Evolutionary conservation across 164 flowering plant species (phyloP), one percentile per base, ranked within the genome.

Genomic region (Vitis rotundifolia): DNA sequence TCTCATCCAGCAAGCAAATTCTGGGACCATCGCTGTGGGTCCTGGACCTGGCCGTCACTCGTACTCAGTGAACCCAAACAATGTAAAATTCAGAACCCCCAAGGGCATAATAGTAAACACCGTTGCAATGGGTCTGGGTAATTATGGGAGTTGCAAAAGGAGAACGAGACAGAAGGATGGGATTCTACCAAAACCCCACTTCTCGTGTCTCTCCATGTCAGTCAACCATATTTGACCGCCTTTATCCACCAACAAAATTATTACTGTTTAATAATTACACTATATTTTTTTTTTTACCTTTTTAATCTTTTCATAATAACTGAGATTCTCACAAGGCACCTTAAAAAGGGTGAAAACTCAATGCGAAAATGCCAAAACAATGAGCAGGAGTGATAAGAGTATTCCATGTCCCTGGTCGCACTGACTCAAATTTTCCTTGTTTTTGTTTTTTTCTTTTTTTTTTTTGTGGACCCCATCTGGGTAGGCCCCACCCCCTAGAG

Each of bases 221-320:
- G 78, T 75, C 78, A 75, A 75, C 67, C 49, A 8, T 11, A 12
- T 70, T 74, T 75, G 75, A 71, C 75, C 67, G 56, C 16, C 70
- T 62, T 67, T 76, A 47, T 48, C 49, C 53, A 13, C 71, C 63
- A 70, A 19, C 78, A 76, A 59, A 76, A 76, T 76, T 71, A 76
- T 76, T 71, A 63, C 71, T 49, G 63, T 50, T 76, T 63, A 76
- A 76, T 76, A 65, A 76, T 76, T 67, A 63, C 63, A 26, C 22
- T 70, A 70, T 58, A 75, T 75, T 54, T 28, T 56, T 10, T 12
- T 51, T 37, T 37, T 37, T 37, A 37, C 44, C 44, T 13, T n/a
- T 18, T 55, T 15, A 14, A 14, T 55, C 16, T n/a, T 14, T 54
- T 31, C 44, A 37, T 37, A 37, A 37, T 11, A 51, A 51, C 12